phyloP scores from a whole-genome alignment of 441 rosid genomes.

The Corymbia citriodora region DNA sequence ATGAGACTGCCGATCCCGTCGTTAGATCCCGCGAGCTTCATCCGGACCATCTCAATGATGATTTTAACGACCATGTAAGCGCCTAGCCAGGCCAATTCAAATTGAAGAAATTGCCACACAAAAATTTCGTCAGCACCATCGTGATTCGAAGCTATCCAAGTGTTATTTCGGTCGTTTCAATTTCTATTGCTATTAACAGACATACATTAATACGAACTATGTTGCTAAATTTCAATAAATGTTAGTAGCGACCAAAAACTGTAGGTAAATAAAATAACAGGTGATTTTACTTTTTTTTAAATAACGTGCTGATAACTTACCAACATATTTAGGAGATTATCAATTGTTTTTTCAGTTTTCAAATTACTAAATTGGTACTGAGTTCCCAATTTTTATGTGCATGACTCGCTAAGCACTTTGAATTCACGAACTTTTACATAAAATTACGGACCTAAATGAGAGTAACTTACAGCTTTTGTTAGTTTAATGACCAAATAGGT shows the following conservation, averaged over 20 bases:
- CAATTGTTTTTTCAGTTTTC: not conserved
- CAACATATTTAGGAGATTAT: not conserved
- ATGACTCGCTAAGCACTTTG: not conserved
- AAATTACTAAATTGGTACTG: not conserved
- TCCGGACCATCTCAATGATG: slow-evolving; percentile 77
- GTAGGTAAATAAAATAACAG: not conserved
- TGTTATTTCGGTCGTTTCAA: not conserved
- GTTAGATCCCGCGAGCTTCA: slow-evolving; percentile 57
- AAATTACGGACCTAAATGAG: not conserved
- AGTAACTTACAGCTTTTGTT: not conserved
- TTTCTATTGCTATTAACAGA: not conserved
- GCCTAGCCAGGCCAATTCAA: slow-evolving; percentile 22
- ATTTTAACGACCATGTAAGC: slow-evolving; percentile 92
- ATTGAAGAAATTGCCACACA: not conserved
- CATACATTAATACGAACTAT: not conserved
- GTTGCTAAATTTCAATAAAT: not conserved
- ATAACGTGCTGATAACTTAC: not conserved
- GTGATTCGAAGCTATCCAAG: not conserved
- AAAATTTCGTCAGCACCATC: not conserved
- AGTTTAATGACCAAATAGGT: not conserved
- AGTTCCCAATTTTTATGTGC: not conserved
- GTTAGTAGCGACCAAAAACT: not conserved
- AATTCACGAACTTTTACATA: not conserved
- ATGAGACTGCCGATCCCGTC: slow-evolving; percentile 69
- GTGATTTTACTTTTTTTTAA: not conserved